These are phyloP conservation scores for Lactarius evosmus DNA, from an alignment of 768 basidiomycete genomes.

Conservation along the genomic window DNA sequence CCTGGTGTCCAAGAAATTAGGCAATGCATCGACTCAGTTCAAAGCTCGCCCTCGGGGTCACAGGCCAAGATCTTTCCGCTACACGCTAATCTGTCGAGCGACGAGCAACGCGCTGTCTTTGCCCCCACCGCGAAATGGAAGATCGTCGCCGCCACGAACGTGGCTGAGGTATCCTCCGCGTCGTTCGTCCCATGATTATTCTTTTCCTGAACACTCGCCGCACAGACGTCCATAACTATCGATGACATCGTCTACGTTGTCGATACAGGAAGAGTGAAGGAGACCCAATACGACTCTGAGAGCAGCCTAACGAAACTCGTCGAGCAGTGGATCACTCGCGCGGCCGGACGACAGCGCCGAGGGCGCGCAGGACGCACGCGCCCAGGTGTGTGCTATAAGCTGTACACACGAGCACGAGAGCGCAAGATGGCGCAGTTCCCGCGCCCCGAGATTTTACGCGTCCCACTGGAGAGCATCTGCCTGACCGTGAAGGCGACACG, in stretches of 20 bases:
- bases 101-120: constrained; percentile 82
- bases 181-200: not conserved
- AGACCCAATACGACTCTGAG: constrained; percentile 69
- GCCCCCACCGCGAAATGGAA: constrained; percentile 63
- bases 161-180: constrained; percentile 64
- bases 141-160: constrained; percentile 86
- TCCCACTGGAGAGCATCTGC: constrained; percentile 79
- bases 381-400: constrained; percentile 81
- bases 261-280: constrained; percentile 83
- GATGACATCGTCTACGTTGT: constrained; percentile 86
- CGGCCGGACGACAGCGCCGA: constrained; percentile 77
- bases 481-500: constrained; percentile 79
- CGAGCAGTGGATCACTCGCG: constrained; percentile 75
- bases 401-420: constrained; percentile 76
- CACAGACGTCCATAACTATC: constrained; percentile 84
- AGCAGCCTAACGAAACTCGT: constrained; percentile 70
- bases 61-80: constrained; percentile 65
- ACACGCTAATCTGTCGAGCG: constrained; percentile 83
- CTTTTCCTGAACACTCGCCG: constrained; percentile 8
- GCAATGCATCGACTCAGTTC: constrained; percentile 65
- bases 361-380: constrained; percentile 89
- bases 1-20: constrained; percentile 89
- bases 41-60: constrained; percentile 35
- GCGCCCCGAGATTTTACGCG: constrained; percentile 83
- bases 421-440: constrained; percentile 67